Evolutionary conservation across 1,139 yeast genomes (phyloP).

Genomic region (Pichia sp.): DNA sequence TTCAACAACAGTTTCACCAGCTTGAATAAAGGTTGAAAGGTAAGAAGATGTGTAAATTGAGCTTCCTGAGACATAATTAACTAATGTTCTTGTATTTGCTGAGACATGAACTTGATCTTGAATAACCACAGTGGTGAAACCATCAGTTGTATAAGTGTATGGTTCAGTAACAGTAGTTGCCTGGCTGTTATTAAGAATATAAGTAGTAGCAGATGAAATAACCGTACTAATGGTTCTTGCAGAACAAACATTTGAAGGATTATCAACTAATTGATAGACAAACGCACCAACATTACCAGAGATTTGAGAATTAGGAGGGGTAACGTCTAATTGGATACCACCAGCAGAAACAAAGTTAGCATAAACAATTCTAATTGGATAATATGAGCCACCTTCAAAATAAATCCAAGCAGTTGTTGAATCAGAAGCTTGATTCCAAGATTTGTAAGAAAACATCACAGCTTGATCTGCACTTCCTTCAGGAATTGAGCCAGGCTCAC

Average conservation of each 20-base stretch:
- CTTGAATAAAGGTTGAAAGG: background rate
- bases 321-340: slow-evolving; percentile 13
- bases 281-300: slow-evolving; percentile 4
- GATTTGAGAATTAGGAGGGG: slow-evolving; percentile 14
- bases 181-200: background rate
- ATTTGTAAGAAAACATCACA: slow-evolving; percentile 2
- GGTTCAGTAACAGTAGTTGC: slow-evolving; percentile 6
- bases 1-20: slow-evolving; percentile 1
- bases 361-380: slow-evolving; percentile 17
- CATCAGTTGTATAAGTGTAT: slow-evolving; percentile 1
- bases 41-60: slow-evolving; percentile 4
- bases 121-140: slow-evolving; percentile 1
- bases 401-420: slow-evolving; percentile 1
- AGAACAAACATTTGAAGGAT: slow-evolving; percentile 6
- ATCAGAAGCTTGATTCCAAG: background rate
- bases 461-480: slow-evolving; percentile 3
- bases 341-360: slow-evolving; percentile 5
- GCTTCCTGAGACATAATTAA: background rate
- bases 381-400: slow-evolving; percentile 10
- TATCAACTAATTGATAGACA: slow-evolving; percentile 11
- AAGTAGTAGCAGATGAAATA: slow-evolving; percentile 5
- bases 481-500: slow-evolving; percentile 16
- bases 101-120: slow-evolving; percentile 4
- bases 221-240: slow-evolving; percentile 1
- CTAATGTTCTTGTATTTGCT: background rate